These are phyloP conservation scores for Malassezia furfur DNA, from an alignment of 1,284 basidiomycete genomes.

Conservation along the genomic window DNA sequence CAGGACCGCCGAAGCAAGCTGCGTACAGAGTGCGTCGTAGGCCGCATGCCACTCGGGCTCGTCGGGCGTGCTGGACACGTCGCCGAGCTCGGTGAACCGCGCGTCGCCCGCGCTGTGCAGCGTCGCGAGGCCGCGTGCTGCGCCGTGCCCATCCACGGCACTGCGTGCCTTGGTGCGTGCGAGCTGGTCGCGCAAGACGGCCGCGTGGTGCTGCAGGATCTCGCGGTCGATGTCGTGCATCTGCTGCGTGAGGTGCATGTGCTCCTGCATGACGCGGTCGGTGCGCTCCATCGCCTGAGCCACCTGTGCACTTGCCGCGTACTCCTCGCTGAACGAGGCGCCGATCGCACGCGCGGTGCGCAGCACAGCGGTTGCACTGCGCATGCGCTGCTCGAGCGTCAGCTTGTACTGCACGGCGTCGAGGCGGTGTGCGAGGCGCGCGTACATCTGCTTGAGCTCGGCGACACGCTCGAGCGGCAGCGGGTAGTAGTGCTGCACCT, in stretches of 20 bases:
- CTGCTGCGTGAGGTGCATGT: neutral
- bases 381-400: constrained; percentile 11
- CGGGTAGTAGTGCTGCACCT: constrained; percentile 13
- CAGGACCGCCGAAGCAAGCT: too few relatives aligned
- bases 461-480: constrained; percentile 10
- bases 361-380: constrained; percentile 6
- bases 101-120: too few relatives aligned
- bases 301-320: neutral
- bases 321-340: neutral
- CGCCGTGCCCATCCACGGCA: too few relatives aligned
- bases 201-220: constrained; percentile 11
- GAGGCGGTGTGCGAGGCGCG: neutral
- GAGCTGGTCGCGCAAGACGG: constrained; percentile 10
- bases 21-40: too few relatives aligned
- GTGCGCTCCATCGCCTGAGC: constrained; percentile 7
- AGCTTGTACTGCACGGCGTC: constrained; percentile 3
- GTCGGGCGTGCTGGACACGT: too few relatives aligned
- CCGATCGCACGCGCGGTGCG: neutral
- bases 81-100: too few relatives aligned
- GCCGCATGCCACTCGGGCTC: too few relatives aligned
- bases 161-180: too few relatives aligned
- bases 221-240: neutral
- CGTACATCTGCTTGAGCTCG: neutral
- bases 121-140: too few relatives aligned
- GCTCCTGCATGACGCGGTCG: constrained; percentile 9